Evolutionary conservation across 768 basidiomycete species (phyloP).

Genomic region (Mrakia hoshinonis): DNA sequence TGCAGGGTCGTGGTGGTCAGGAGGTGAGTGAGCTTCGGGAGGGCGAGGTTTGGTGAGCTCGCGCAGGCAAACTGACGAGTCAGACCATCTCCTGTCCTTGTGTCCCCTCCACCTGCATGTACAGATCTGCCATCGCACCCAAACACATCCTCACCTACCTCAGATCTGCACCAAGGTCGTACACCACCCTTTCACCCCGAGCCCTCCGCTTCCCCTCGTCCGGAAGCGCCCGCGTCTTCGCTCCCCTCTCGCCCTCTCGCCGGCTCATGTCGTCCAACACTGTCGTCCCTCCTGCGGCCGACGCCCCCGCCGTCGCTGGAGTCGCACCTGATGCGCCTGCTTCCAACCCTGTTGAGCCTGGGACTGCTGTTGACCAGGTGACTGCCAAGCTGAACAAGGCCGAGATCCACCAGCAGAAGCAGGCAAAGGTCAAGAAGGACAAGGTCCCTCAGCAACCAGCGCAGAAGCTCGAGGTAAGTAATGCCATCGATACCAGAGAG

Average conservation of each 20-base stretch:
- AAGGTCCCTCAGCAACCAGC: constrained; percentile 20
- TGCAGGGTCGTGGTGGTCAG: too few species aligned
- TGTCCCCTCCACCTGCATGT: neutral
- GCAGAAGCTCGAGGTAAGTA: constrained; percentile 25
- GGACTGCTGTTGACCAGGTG: constrained; percentile 18
- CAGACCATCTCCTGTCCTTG: neutral
- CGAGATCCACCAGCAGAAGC: constrained; percentile 8
- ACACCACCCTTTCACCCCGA: neutral
- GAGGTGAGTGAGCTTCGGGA: too few species aligned
- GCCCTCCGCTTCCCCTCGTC: neutral
- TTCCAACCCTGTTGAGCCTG: constrained; percentile 7
- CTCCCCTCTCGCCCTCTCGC: neutral
- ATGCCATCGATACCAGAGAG: too few species aligned
- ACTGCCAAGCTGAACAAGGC: constrained; percentile 14
- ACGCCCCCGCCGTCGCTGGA: constrained; percentile 17
- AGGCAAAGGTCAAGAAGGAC: constrained; percentile 31
- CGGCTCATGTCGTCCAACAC: constrained; percentile 26
- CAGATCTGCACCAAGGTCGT: neutral
- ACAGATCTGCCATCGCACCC: neutral
- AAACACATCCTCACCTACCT: neutral
- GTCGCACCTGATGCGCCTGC: constrained; percentile 3
- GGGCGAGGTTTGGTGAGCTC: neutral
- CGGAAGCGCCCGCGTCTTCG: neutral
- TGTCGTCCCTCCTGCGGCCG: constrained; percentile 25
- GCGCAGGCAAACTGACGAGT: too few species aligned